Evolutionary conservation across 345 rosid species (phyloP).

Genomic region (Murraya koenigii): DNA sequence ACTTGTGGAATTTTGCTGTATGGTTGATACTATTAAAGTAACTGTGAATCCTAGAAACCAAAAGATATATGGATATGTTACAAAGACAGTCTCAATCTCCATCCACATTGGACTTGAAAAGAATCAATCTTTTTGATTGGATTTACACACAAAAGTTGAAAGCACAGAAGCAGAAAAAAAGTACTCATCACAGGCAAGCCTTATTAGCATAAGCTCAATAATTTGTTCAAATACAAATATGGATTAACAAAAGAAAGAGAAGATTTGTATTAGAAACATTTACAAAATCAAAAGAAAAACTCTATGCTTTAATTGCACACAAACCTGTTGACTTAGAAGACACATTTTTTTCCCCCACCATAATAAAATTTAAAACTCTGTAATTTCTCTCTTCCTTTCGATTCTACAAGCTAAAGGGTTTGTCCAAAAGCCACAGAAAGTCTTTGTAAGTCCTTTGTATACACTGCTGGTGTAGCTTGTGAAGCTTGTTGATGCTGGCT

Average conservation of each 20-base stretch:
- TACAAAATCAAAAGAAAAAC: slow-evolving; percentile 16
- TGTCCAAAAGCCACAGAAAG: slow-evolving; percentile 43
- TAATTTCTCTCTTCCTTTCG: background rate
- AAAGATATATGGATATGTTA: slow-evolving; percentile 11
- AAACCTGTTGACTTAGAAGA: slow-evolving; percentile 10
- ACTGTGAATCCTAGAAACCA: slow-evolving; percentile 10
- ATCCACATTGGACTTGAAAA: slow-evolving; percentile 2
- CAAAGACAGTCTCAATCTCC: slow-evolving; percentile 6
- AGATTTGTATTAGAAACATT: slow-evolving; percentile 24
- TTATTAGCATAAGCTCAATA: background rate
- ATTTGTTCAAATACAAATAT: slow-evolving; percentile 5
- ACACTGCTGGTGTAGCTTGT: slow-evolving; percentile 32
- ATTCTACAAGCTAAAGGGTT: slow-evolving; percentile 25
- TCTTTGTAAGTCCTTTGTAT: slow-evolving; percentile 34
- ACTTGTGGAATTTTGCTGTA: background rate
- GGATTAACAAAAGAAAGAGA: slow-evolving; percentile 4
- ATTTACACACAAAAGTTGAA: background rate
- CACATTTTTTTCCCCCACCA: background rate
- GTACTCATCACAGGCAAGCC: background rate
- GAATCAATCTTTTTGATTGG: background rate
- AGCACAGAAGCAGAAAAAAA: background rate
- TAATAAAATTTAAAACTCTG: background rate
- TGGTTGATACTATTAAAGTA: background rate
- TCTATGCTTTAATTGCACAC: background rate
- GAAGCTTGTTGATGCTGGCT: slow-evolving; percentile 25